Base-by-base conservation (phyloP, 1,284 basidiomycete species). In the Austroboletus niveus region DNA sequence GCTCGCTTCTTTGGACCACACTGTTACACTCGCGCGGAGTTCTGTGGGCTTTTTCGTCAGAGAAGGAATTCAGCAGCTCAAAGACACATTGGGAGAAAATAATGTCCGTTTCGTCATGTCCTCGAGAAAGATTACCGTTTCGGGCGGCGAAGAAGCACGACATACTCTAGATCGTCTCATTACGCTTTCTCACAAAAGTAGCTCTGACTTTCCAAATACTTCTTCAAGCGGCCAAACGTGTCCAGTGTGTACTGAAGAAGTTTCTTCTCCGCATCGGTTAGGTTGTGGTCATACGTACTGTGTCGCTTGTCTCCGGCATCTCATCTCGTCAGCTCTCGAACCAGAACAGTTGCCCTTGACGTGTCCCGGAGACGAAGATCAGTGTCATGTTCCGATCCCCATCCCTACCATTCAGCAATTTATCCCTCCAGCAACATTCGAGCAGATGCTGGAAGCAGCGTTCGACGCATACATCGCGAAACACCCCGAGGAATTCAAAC, bases 211-310 rank as follows among this genome's bases (percentile, higher is more conserved):
- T 29, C 27, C 27, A 7, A 7, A 8, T 29, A 6, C 27, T 29
- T 29, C 27, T 29, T 29, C 27, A 6, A 7, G 27, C 27, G 27
- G 27, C 27, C 27, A 65, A 14, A 55, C 42, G 3, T 84, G 82
- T 56, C 81, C 81, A 1, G 69, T 84, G 44, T 84, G 82, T 56
- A 75, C 71, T 42, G 74, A 76, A 56, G 57, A 63, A 1, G 68
- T 76, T 14, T 72, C 75, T 3, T 66, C 71, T 48, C 77, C 80
- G 1, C 62, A 77, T 32, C 60, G 61, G 22, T 66, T 85, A 22
- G 73, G 68, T 0, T 84, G 82, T 48, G 75, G 75, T 4, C 82
- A 84, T 54, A 56, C 68, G 4, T 84, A 82, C 55, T 84, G 82
- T 55, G 64, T 71, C 4, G 68, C 69, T 5, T 84, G 82, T 50